Evolutionary conservation across 2,329 filamentous ascomycete genomes (phyloP).

Genomic region (Epichloe coenophiala): DNA sequence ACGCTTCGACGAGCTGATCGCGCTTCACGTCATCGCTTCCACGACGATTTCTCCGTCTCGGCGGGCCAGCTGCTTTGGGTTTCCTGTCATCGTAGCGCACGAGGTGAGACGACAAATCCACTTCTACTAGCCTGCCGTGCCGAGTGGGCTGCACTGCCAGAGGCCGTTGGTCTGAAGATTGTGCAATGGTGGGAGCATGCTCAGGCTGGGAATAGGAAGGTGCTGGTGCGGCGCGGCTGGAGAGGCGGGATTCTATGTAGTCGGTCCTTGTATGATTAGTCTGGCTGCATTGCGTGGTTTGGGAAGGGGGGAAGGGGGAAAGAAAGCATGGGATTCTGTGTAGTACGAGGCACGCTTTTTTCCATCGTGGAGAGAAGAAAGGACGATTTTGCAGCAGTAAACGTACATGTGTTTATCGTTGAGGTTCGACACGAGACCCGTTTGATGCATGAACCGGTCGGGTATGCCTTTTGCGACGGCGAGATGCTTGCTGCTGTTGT

Average conservation of each 20-base stretch:
- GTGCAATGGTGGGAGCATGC: background rate
- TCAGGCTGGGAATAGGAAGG: background rate
- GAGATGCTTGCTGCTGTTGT: constrained; percentile 20
- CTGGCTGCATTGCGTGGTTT: constrained; percentile 1
- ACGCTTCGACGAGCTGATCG: constrained; percentile 57
- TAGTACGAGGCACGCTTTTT: background rate
- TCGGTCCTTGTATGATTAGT: constrained; percentile 68
- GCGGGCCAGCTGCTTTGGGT: constrained; percentile 38
- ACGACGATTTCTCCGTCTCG: constrained; percentile 37
- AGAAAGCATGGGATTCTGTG: background rate
- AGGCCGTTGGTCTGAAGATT: background rate
- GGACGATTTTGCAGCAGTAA: background rate
- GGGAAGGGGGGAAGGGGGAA: background rate
- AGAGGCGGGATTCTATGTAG: constrained; percentile 72
- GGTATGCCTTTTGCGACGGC: constrained; percentile 15
- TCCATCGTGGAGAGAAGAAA: background rate
- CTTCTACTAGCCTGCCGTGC: constrained; percentile 55
- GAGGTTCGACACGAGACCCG: constrained; percentile 49
- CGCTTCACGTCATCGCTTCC: constrained; percentile 55
- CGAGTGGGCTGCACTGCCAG: constrained; percentile 34
- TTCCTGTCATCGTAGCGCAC: constrained; percentile 34
- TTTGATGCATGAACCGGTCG: constrained; percentile 57
- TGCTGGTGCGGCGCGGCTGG: constrained; percentile 35
- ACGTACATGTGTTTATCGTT: constrained; percentile 70
- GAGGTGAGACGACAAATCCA: constrained; percentile 52